phyloP scores from a whole-genome alignment of 768 basidiomycete genomes.

The Boletus sp. region DNA sequence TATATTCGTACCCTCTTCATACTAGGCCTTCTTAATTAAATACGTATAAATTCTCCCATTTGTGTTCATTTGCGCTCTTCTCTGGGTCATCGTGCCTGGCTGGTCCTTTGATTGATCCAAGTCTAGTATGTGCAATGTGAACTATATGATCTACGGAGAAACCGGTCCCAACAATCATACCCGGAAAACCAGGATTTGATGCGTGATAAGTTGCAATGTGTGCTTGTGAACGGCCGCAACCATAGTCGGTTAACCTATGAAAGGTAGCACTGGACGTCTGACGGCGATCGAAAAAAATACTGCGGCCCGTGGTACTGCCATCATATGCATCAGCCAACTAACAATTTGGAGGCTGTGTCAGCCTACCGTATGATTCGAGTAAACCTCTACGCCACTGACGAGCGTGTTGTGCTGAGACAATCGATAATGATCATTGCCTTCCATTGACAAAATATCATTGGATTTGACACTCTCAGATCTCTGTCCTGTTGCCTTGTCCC shows the following conservation, averaged over 20 bases:
- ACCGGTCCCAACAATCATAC: background rate
- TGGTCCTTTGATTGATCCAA: background rate
- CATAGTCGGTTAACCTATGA: too few species aligned
- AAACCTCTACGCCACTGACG: background rate
- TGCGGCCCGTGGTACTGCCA: too few species aligned
- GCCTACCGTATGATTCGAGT: too few species aligned
- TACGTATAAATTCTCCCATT: slow-evolving; percentile 3
- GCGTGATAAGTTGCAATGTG: background rate
- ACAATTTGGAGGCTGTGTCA: background rate
- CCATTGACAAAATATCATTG: too few species aligned
- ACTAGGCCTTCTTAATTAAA: slow-evolving; percentile 15
- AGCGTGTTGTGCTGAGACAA: background rate
- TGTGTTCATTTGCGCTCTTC: background rate
- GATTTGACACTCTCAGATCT: too few species aligned
- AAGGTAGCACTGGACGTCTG: background rate
- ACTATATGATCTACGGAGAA: background rate
- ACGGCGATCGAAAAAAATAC: background rate
- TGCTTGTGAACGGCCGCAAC: background rate
- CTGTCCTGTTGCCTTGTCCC: too few species aligned
- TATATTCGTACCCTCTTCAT: slow-evolving; percentile 14
- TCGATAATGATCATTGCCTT: background rate
- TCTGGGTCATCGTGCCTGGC: background rate
- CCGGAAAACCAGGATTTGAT: background rate
- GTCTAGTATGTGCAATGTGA: background rate
- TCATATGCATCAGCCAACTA: background rate